phyloP scores from a whole-genome alignment of 257 asterid species.

The Scutellaria baicalensis region DNA sequence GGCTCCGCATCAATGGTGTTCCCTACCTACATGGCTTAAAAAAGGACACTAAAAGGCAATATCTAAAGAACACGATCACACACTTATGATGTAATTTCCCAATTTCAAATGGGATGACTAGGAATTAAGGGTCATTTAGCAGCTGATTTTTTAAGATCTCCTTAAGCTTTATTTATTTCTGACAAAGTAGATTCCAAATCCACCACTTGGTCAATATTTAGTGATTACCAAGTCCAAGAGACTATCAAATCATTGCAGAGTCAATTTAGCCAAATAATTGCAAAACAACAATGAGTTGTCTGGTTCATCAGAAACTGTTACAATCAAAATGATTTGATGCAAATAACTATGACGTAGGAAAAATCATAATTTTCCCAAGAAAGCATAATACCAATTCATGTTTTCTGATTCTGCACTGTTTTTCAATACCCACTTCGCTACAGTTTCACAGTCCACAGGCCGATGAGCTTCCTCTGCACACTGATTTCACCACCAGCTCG shows the following conservation, averaged over 20 bases:
- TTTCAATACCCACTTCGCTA: constrained; percentile 86
- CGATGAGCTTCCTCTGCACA: constrained; percentile 99
- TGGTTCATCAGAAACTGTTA: not conserved
- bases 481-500: constrained; percentile 38
- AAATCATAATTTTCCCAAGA: not conserved
- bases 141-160: not conserved
- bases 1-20: not conserved
- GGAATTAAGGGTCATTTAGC: not conserved
- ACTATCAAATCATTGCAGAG: not conserved
- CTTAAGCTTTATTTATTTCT: not conserved
- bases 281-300: not conserved
- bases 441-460: constrained; percentile 94
- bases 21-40: not conserved
- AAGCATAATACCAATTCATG: constrained; percentile 80
- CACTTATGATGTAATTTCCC: not conserved
- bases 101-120: not conserved
- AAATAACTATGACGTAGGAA: not conserved
- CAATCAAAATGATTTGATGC: not conserved
- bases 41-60: not conserved
- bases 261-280: not conserved
- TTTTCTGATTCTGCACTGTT: constrained; percentile 98
- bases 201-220: not conserved
- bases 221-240: not conserved
- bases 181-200: not conserved
- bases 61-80: not conserved